Percentiles rank a stretch among this genome's conserved stretches.
phyloP scores from a whole-genome alignment of 192 early-diverging fungal genomes.

The Haplosporangium gracile region DNA sequence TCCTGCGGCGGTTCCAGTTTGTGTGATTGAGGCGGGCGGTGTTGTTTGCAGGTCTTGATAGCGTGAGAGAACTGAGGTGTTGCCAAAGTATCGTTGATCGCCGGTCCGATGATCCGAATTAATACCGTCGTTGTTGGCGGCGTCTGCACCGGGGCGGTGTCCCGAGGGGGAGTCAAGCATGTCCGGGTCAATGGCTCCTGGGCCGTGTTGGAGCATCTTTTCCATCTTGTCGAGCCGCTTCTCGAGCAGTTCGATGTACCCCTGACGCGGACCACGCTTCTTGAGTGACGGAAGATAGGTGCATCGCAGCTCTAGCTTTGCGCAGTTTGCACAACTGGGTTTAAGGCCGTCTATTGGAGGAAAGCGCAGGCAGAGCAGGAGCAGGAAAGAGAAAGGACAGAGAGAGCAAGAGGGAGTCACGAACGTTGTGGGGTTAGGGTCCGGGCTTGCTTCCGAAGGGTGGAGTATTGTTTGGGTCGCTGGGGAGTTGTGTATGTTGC shows the following conservation, averaged over 20 bases:
- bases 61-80: constrained; percentile 21
- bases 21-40: neutral
- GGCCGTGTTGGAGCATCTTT: constrained; percentile 69
- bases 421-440: neutral
- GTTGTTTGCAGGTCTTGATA: neutral
- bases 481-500: neutral
- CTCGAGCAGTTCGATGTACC: constrained; percentile 84
- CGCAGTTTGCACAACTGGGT: constrained; percentile 87
- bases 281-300: constrained; percentile 88
- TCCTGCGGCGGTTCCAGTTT: neutral
- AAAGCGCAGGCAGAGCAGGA: neutral
- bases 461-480: neutral
- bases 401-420: neutral
- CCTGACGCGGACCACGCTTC: constrained; percentile 91
- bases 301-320: constrained; percentile 74
- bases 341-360: constrained; percentile 65
- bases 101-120: neutral
- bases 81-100: constrained; percentile 40
- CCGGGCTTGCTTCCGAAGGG: constrained; percentile 3
- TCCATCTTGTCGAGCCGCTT: constrained; percentile 85
- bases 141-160: neutral
- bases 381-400: neutral
- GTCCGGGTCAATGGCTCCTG: constrained; percentile 17
- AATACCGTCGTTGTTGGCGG: neutral
- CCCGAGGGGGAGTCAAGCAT: constrained; percentile 4